Evolutionary conservation across 2,329 filamentous ascomycete species (phyloP), one percentile per base, ranked within the genome.

Genomic region (Ophioceras dolichostomum): DNA sequence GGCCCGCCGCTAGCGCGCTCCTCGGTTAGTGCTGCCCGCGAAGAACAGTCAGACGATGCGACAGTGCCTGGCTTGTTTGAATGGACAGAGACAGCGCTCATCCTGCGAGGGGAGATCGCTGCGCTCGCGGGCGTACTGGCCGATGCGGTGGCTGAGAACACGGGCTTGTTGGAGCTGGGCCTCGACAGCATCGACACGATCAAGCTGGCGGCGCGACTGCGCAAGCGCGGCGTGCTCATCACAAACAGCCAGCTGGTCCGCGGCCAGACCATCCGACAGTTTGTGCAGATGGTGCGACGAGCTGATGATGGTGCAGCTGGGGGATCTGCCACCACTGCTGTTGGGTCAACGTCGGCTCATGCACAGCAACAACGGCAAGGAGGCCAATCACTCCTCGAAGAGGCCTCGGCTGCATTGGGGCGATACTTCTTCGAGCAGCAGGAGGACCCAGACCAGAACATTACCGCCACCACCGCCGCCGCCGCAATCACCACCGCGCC

Each of bases 171-270:
- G 28, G 78, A 89, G 47, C 68, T 95, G 22, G 88, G 88, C 0
- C 68, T 95, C 6, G 89, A 95, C 61, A 94, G 88, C 49, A 93
- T 95, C 40, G 88, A 95, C 55, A 73, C 82, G 2, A 89, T 95
- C 54, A 93, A 86, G 48, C 61, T 95, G 0, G 81, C 83, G 0
- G 78, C 85, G 0, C 70, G 76, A 37, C 64, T 94, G 2, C 81
- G 72, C 44, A 71, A 68, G 32, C 57, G 59, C 4, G 70, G 68
- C 0, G 60, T 91, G 16, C 52, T 60, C 1, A 54, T 94, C 10
- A 62, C 79, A 0, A 76, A 88, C n/a, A 83, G 84, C 45, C 65
- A 68, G n/a, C 78, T 95, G 17, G 81, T 94, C 68, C 78, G 73
- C 37, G 67, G 67, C 4, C 75, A 82, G 36, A 85, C 73, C 0